Percentiles rank a stretch among this genome's conserved stretches.
These are phyloP conservation scores for Pinus albicaulis DNA, from an alignment of 75 land plant species.

Conservation along the genomic window DNA sequence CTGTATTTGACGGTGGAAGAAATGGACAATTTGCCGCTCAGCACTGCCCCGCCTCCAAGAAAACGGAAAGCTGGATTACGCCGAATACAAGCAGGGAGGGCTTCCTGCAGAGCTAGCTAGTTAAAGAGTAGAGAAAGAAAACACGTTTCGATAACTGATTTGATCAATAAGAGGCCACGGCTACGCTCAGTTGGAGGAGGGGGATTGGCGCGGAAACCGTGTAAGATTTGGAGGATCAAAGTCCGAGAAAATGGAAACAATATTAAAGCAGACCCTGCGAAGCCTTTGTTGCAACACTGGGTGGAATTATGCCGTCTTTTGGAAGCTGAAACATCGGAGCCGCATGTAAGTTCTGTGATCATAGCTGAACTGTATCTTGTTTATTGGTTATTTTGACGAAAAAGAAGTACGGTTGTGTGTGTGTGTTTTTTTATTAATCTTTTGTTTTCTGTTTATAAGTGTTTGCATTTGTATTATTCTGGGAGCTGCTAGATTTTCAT, in stretches of 20 bases:
- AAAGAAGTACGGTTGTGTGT: background rate
- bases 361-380: background rate
- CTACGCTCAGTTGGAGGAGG: background rate
- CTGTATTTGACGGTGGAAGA: background rate
- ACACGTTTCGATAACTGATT: constrained; percentile 1
- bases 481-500: background rate
- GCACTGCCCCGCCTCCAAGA: constrained; percentile 37
- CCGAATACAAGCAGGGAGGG: constrained; percentile 59
- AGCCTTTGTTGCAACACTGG: constrained; percentile 47
- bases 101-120: constrained; percentile 69
- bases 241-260: constrained; percentile 21
- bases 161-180: background rate
- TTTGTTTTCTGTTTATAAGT: no score
- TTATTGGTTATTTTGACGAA: constrained; percentile 2
- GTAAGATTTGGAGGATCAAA: background rate
- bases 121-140: constrained; percentile 1
- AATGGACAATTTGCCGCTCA: constrained; percentile 36
- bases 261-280: constrained; percentile 42
- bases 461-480: background rate
- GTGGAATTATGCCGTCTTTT: constrained; percentile 85
- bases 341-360: constrained; percentile 44
- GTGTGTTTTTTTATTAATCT: no score
- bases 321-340: constrained; percentile 53
- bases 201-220: background rate
- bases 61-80: constrained; percentile 51